Conservation (phyloP, 2,329 filamentous ascomycete genomes). For the Tolypocladium nubicola region DNA sequence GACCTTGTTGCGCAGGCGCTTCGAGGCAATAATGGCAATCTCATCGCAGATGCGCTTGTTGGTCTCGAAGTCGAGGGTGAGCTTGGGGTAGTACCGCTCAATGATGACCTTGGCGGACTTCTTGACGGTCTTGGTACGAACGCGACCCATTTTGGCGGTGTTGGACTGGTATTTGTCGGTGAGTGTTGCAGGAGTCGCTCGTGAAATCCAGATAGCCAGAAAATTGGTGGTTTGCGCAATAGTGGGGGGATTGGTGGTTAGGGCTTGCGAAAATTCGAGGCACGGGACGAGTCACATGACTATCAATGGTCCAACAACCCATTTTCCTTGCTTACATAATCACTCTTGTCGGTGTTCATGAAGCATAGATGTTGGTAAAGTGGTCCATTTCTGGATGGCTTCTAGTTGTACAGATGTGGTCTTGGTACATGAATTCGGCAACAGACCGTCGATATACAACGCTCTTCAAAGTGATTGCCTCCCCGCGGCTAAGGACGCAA, state of each 20-base stretch:
- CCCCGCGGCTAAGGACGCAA: not conserved
- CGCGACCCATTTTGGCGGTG: constrained; percentile 58
- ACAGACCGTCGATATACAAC: constrained; percentile 2
- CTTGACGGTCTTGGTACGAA: constrained; percentile 61
- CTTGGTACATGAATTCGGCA: constrained; percentile 3
- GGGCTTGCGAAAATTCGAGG: constrained; percentile 13
- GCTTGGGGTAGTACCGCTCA: constrained; percentile 94
- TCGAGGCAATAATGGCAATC: constrained; percentile 97
- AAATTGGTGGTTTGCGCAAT: constrained; percentile 18
- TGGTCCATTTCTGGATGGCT: not conserved
- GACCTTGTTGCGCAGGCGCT: constrained; percentile 99
- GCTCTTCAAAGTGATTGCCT: not conserved
- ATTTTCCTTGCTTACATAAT: not conserved
- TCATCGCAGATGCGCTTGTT: constrained; percentile 99
- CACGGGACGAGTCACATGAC: constrained; percentile 17
- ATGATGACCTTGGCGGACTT: constrained; percentile 98
- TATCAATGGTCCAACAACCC: not conserved
- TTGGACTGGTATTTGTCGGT: constrained; percentile 26
- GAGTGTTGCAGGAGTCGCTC: constrained; percentile 19
- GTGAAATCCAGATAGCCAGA: constrained; percentile 10
- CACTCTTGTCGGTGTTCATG: not conserved
- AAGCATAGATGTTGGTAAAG: not conserved
- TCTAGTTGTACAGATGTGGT: constrained; percentile 7
- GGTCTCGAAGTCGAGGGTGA: constrained; percentile 99
- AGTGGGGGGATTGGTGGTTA: constrained; percentile 14